Evolutionary conservation across 495 filamentous ascomycete species (phyloP).

Genomic region (Aspergillus olivimuriae): DNA sequence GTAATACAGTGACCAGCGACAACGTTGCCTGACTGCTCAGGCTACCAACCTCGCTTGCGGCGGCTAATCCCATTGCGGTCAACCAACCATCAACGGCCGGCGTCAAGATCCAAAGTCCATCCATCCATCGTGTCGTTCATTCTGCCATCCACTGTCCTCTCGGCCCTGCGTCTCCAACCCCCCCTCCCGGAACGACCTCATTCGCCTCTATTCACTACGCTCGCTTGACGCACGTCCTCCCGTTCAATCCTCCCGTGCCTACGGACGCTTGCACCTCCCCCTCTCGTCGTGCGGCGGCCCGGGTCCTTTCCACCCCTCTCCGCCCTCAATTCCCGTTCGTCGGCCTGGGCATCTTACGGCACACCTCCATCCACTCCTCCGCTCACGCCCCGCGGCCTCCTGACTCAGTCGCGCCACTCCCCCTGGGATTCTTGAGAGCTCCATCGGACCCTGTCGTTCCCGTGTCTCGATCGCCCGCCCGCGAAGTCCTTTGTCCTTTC

Average conservation of each 20-base stretch:
- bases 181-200: conserved; percentile 8
- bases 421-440: background rate
- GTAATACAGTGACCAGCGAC: too few relatives aligned
- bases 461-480: conserved; percentile 9
- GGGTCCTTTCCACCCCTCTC: conserved; percentile 34
- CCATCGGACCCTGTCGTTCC: background rate
- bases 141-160: conserved; percentile 28
- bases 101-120: conserved; percentile 30
- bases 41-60: conserved; percentile 33
- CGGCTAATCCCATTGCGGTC: conserved; percentile 42
- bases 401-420: background rate
- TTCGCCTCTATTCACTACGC: conserved; percentile 8
- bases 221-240: conserved; percentile 8
- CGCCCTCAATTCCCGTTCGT: conserved; percentile 22
- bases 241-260: conserved; percentile 9
- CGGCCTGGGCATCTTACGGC: conserved; percentile 6
- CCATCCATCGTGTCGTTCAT: conserved; percentile 23
- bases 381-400: background rate
- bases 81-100: conserved; percentile 33
- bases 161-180: conserved; percentile 19
- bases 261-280: conserved; percentile 9
- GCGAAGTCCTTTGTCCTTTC: background rate
- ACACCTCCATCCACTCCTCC: background rate
- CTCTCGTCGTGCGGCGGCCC: conserved; percentile 24
- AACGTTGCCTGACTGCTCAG: conserved; percentile 21